Evolutionary conservation across 2,329 filamentous ascomycete species (phyloP).

Genomic region (Aureobasidium subglaciale): DNA sequence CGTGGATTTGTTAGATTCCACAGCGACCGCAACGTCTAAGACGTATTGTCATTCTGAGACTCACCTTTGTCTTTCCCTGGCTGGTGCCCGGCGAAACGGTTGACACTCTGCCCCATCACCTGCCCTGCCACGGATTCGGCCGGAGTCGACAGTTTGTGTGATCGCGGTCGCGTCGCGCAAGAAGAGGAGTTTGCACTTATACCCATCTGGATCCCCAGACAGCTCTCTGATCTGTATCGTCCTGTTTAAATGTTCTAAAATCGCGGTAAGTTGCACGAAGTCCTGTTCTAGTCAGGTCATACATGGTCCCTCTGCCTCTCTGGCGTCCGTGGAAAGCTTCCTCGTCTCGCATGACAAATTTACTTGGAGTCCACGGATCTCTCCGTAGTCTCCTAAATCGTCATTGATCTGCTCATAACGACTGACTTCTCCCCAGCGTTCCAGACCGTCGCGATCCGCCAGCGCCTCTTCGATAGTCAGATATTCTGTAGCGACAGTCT

Average conservation of each 20-base stretch:
- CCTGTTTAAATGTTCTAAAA: not conserved
- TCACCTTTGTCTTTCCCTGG: not conserved
- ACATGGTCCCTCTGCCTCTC: not conserved
- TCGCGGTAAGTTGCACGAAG: slow-evolving; percentile 4
- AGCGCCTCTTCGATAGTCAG: slow-evolving; percentile 13
- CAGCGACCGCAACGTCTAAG: not conserved
- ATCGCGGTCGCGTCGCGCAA: slow-evolving; percentile 14
- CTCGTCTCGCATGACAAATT: slow-evolving; percentile 11
- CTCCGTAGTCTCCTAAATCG: slow-evolving; percentile 1
- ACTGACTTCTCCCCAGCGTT: slow-evolving; percentile 14
- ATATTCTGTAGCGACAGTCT: slow-evolving; percentile 5
- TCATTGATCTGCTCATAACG: slow-evolving; percentile 12
- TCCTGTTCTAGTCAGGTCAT: not conserved
- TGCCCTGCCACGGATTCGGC: slow-evolving; percentile 11
- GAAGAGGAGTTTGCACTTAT: slow-evolving; percentile 3
- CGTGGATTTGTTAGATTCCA: not conserved
- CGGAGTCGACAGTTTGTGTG: slow-evolving; percentile 8
- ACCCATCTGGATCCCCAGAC: not conserved
- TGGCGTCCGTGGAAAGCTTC: slow-evolving; percentile 3
- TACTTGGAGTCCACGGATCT: not conserved
- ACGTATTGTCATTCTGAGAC: slow-evolving; percentile 1
- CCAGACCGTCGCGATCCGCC: slow-evolving; percentile 14
- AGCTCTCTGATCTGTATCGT: not conserved
- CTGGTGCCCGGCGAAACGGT: slow-evolving; percentile 4
- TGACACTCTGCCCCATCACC: slow-evolving; percentile 6